A percentile compares a stretch with the other conserved stretches of the same genome.
Conservation (phyloP, 2,329 filamentous ascomycete genomes). For the Ophiostoma tasmaniense region DNA sequence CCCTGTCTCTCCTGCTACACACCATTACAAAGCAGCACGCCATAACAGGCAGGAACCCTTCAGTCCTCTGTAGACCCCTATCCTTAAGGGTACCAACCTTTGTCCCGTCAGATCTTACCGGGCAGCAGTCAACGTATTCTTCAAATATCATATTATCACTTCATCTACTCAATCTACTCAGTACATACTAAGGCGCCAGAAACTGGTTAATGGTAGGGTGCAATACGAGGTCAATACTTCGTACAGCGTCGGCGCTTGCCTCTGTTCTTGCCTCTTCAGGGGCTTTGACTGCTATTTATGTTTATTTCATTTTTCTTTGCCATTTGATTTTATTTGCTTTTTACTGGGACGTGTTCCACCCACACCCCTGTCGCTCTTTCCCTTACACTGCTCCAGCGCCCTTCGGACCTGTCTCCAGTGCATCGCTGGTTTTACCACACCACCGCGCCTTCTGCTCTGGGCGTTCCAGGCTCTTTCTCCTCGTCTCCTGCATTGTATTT, state of each 20-base stretch:
- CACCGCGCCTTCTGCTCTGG: not conserved
- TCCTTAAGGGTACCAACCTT: not conserved
- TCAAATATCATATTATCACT: too few relatives aligned
- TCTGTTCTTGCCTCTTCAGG: not conserved
- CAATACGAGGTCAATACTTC: not conserved
- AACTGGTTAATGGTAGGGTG: too few relatives aligned
- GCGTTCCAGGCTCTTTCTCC: not conserved
- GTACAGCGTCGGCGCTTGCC: not conserved
- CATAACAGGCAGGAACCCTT: not conserved
- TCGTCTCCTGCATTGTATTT: not conserved
- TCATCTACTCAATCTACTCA: not conserved
- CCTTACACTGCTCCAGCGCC: not conserved
- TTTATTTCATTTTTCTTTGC: not conserved
- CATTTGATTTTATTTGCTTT: not conserved
- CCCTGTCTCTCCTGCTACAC: not conserved
- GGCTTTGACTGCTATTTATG: not conserved
- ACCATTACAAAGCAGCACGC: not conserved
- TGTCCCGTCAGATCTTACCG: not conserved
- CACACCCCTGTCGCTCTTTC: conserved; percentile 4
- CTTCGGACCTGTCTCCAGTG: not conserved
- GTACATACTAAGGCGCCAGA: too few relatives aligned
- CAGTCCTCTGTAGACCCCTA: not conserved
- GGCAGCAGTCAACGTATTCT: too few relatives aligned
- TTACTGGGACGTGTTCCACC: not conserved
- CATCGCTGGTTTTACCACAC: not conserved